These are phyloP conservation scores for Beverwykella pulmonaria DNA, from an alignment of 495 filamentous ascomycete genomes.

Conservation along the genomic window DNA sequence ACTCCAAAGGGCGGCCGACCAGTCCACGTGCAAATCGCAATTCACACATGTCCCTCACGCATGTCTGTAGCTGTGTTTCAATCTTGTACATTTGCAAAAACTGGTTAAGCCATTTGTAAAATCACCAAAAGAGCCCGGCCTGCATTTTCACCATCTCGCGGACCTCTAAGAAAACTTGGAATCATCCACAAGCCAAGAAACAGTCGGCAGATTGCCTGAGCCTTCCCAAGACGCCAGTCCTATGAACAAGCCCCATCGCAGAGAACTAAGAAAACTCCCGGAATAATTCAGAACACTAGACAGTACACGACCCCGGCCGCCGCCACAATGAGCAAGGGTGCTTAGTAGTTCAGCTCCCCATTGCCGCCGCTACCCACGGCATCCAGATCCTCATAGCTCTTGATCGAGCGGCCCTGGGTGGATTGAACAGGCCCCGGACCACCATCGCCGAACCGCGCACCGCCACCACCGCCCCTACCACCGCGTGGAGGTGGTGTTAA, in stretches of 20 bases:
- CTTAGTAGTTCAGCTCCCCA: slow-evolving; percentile 65
- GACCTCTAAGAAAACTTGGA: neutral
- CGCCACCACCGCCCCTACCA: slow-evolving; percentile 48
- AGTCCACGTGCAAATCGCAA: neutral
- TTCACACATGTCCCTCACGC: neutral
- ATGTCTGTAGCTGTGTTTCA: neutral
- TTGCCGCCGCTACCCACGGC: slow-evolving; percentile 62
- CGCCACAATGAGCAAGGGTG: neutral
- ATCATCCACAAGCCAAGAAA: neutral
- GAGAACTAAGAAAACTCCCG: neutral
- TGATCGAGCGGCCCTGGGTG: slow-evolving; percentile 84
- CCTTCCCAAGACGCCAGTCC: neutral
- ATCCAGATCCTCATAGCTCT: slow-evolving; percentile 97
- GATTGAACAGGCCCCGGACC: slow-evolving; percentile 75
- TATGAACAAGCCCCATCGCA: neutral
- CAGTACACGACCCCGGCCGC: neutral
- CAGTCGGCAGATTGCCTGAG: neutral
- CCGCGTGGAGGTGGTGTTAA: slow-evolving; percentile 46
- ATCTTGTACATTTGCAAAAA: neutral
- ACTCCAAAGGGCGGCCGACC: neutral
- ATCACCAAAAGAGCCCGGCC: neutral
- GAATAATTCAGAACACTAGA: neutral
- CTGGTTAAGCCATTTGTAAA: neutral
- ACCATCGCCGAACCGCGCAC: slow-evolving; percentile 52
- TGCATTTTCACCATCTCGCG: neutral